Conservation (phyloP, 2,329 filamentous ascomycete species). For the Cladophialophora exuberans region DNA sequence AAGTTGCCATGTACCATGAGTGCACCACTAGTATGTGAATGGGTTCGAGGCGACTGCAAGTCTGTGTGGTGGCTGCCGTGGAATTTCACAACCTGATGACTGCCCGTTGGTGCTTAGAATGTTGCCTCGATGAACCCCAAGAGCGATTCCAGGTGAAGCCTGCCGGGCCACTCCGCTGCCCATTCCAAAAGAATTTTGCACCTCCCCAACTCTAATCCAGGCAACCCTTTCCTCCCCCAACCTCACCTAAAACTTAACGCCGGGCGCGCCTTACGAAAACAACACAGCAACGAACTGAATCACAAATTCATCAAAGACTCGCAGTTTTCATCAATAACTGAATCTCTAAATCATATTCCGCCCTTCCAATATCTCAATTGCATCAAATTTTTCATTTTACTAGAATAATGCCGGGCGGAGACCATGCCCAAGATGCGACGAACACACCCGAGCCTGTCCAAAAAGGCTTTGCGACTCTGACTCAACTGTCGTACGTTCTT, state of each 20-base stretch:
- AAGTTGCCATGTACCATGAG: no score
- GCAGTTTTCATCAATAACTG: background rate
- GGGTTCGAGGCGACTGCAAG: no score
- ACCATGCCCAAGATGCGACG: slow-evolving; percentile 56
- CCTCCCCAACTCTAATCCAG: background rate
- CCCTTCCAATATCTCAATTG: slow-evolving; percentile 12
- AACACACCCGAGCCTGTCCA: slow-evolving; percentile 65
- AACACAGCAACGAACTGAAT: no score
- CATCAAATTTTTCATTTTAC: slow-evolving; percentile 14
- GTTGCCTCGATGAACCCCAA: no score
- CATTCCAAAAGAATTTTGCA: background rate
- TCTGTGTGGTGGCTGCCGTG: no score
- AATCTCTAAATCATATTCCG: background rate
- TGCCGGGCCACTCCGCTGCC: background rate
- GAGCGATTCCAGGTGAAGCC: background rate
- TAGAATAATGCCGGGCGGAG: slow-evolving; percentile 55
- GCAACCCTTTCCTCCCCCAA: background rate
- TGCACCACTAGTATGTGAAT: no score
- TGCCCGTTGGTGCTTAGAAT: no score
- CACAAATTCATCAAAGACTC: no score
- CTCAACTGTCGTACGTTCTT: slow-evolving; percentile 78
- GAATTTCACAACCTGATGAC: no score
- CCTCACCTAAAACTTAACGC: background rate
- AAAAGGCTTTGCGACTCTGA: slow-evolving; percentile 81
- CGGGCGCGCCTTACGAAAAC: no score